Conservation (phyloP, 768 basidiomycete species). For the Boletus sensibilis region DNA sequence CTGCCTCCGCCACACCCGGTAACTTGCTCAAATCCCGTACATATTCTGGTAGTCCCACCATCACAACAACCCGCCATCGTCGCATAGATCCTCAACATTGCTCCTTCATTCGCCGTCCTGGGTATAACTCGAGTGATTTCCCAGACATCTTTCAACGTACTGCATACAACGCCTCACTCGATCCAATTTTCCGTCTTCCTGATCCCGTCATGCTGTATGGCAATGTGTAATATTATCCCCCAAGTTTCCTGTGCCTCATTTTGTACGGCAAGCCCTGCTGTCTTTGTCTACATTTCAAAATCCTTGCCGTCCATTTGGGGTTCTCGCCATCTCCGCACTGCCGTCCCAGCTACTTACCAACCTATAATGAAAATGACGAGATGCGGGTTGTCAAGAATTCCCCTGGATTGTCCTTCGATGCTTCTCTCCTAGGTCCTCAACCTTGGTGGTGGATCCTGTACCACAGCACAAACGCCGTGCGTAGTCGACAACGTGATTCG, state of each 20-base stretch:
- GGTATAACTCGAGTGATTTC: not conserved
- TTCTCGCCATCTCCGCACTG: conserved; percentile 28
- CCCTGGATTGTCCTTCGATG: conserved; percentile 22
- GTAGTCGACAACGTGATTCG: conserved; percentile 16
- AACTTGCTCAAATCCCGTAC: conserved; percentile 1
- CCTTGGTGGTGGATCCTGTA: conserved; percentile 26
- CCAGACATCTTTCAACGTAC: not conserved
- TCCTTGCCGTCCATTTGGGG: conserved; percentile 1
- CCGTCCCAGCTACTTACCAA: conserved; percentile 11
- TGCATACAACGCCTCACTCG: not conserved
- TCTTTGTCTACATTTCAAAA: conserved; percentile 15
- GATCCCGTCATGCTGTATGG: conserved; percentile 21
- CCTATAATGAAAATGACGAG: conserved; percentile 29
- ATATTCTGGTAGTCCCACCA: not conserved
- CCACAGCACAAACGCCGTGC: conserved; percentile 23
- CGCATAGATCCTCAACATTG: not conserved
- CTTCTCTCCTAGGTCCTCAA: conserved; percentile 27
- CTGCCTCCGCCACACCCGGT: conserved; percentile 5
- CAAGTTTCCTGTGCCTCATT: conserved; percentile 17
- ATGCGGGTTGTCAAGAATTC: conserved; percentile 13
- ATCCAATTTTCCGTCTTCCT: conserved; percentile 1
- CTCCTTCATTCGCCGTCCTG: not conserved
- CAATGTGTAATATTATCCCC: not conserved
- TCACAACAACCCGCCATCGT: conserved; percentile 12
- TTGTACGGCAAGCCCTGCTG: conserved; percentile 7